phyloP scores from a whole-genome alignment of 2,329 filamentous ascomycete genomes.

The Sodiomyces alkalinus region DNA sequence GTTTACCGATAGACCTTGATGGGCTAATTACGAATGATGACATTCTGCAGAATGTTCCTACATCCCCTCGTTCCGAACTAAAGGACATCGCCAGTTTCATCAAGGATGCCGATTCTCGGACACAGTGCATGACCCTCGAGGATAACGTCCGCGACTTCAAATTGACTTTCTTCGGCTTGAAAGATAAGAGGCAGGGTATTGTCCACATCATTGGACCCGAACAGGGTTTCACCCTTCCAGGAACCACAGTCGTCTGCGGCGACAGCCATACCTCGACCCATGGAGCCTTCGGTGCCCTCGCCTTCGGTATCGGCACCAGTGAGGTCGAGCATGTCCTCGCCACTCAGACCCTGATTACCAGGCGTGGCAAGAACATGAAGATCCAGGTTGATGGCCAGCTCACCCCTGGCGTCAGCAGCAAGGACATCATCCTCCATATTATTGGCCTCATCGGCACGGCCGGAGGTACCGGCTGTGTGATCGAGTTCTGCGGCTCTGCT shows the following conservation, averaged over 20 bases:
- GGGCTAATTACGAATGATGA: too few species aligned
- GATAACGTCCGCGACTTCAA: conserved; percentile 95
- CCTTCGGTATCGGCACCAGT: conserved; percentile 93
- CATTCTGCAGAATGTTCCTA: conserved; percentile 68
- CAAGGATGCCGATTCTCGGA: conserved; percentile 81
- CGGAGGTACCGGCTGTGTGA: conserved; percentile 84
- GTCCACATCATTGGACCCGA: conserved; percentile 97
- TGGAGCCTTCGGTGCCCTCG: conserved; percentile 86
- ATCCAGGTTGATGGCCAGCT: conserved; percentile 89
- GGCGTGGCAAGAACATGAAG: conserved; percentile 96
- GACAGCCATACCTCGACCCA: conserved; percentile 98
- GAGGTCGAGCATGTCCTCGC: conserved; percentile 98
- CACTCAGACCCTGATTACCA: conserved; percentile 88
- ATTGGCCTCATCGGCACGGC: conserved; percentile 93
- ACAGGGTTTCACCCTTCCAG: conserved; percentile 95
- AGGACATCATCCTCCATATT: conserved; percentile 84
- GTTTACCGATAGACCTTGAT: too few species aligned
- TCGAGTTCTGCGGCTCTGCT: conserved; percentile 93
- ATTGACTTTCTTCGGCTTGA: conserved; percentile 92
- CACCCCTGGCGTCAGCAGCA: conserved; percentile 81
- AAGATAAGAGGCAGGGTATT: conserved; percentile 93
- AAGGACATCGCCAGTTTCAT: conserved; percentile 92
- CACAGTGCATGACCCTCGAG: conserved; percentile 91
- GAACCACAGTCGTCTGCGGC: conserved; percentile 92
- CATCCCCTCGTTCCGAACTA: conserved; percentile 75